Base-by-base conservation (phyloP, 441 rosid genomes). In the Populus hybrid region DNA sequence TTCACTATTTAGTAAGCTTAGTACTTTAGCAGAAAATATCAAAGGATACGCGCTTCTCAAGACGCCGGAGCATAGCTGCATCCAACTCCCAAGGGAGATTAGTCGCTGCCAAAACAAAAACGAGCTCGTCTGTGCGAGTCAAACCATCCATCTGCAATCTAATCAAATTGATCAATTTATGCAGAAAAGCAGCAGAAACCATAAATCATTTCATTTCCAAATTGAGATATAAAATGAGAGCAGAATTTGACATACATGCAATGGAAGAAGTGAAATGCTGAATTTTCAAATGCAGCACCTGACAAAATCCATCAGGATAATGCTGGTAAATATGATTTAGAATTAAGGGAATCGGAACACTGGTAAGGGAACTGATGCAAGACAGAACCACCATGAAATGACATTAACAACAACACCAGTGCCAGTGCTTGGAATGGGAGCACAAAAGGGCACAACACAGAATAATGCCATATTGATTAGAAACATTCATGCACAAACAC, bases 1-100 rank as follows among this genome's bases (percentile, higher is more conserved):
- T n/a, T 61, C 12, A 63, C 20, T 40, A 36, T 34, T 11, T 67
- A 23, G 38, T 21, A 61, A 10, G 6, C 38, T 42, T 42, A 36
- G 24, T n/a, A 65, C 18, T 16, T 71, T 66, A 8, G 12, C 34
- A 42, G 10, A 76, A 72, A 46, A 79, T 16, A 68, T 67, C n/a
- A 38, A 88, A 89, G 97, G 97, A 93, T 95, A 95, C 98, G 78
- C 97, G 82, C 87, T 95, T 95, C 89, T 94, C 99, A 36, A 95
- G 92, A 79, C 97, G 94, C 50, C 98, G 87, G 67, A 95, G 97
- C 98, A 95, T 90, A 81, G 98, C 98, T 72, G 91, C 97, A 88
- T 95, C 99, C 75, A 95, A 83, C 75, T 95, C 99, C 98, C 99
- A 95, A 0, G 99, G 99, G 71, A 95, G 97, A 82, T 95, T 94